Conservation (phyloP, 2,329 filamentous ascomycete species). For the Berkeleyomyces rouxiae region DNA sequence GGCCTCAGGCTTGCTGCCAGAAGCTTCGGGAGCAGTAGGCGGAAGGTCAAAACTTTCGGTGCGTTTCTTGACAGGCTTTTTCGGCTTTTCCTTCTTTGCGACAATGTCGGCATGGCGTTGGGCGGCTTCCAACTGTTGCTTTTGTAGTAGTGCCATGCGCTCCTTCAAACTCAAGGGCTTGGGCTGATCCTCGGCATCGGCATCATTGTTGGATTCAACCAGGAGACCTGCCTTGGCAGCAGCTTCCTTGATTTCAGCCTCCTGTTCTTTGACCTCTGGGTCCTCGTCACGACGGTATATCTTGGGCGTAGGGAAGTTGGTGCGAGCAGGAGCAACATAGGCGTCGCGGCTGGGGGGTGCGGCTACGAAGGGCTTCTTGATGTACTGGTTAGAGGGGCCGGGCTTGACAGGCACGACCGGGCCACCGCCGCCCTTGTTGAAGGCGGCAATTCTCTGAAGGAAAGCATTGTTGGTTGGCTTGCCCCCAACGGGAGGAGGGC, state of each 20-base stretch:
- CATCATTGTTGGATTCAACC: conserved; percentile 31
- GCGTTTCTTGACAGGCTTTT: conserved; percentile 50
- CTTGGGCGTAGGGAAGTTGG: conserved; percentile 54
- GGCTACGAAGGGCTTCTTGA: conserved; percentile 94
- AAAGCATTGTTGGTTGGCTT: conserved; percentile 69
- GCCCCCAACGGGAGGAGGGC: conserved; percentile 50
- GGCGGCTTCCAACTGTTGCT: conserved; percentile 82
- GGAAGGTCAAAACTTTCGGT: conserved; percentile 30
- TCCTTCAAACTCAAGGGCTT: conserved; percentile 92
- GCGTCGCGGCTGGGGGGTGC: conserved; percentile 86
- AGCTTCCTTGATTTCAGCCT: conserved; percentile 47
- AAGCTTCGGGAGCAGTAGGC: conserved; percentile 16
- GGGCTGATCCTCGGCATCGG: conserved; percentile 58
- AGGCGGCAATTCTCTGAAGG: conserved; percentile 88
- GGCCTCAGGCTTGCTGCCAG: conserved; percentile 28
- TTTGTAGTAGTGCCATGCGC: conserved; percentile 82
- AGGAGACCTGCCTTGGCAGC: conserved; percentile 51
- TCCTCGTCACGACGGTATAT: conserved; percentile 81
- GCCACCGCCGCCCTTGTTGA: conserved; percentile 76
- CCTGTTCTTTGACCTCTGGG: conserved; percentile 48
- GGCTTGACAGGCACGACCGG: conserved; percentile 87
- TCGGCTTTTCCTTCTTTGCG: conserved; percentile 76
- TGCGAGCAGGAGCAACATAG: conserved; percentile 56
- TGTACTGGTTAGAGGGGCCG: conserved; percentile 52
- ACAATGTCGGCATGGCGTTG: conserved; percentile 61